Conservation (phyloP, 371 early-diverging fungal species). For the Rozella allomycis region DNA sequence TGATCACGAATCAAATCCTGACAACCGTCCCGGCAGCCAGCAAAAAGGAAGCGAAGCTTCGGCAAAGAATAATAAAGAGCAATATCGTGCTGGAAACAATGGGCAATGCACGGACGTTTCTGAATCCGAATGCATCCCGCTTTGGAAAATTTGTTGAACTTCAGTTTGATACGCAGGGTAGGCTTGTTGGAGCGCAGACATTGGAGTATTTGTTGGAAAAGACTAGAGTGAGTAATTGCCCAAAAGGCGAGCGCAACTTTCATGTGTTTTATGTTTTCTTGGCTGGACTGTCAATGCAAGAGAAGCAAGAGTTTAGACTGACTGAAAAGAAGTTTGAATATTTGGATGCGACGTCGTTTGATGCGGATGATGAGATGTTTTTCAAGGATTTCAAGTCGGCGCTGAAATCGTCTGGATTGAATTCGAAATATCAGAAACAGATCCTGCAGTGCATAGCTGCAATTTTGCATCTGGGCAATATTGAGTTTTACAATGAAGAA, state of each 20-base stretch:
- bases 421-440: constrained; percentile 48
- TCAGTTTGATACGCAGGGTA: constrained; percentile 62
- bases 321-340: constrained; percentile 4
- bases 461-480: constrained; percentile 71
- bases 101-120: constrained; percentile 43
- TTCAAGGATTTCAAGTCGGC: constrained; percentile 43
- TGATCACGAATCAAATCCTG: constrained; percentile 41
- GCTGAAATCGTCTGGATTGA: constrained; percentile 57
- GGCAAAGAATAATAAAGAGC: constrained; percentile 42
- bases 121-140: constrained; percentile 48
- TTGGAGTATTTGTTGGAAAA: constrained; percentile 72
- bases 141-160: constrained; percentile 62
- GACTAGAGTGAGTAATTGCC: constrained; percentile 35
- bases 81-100: constrained; percentile 44
- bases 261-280: constrained; percentile 68
- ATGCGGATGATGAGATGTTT: constrained; percentile 22
- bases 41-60: constrained; percentile 45
- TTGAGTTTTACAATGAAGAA: constrained; percentile 47
- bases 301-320: constrained; percentile 2
- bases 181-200: constrained; percentile 60
- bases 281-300: constrained; percentile 18
- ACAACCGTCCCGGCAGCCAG: too few relatives aligned
- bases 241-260: constrained; percentile 53
- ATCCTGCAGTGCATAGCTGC: constrained; percentile 67
- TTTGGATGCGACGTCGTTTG: constrained; percentile 7